Evolutionary conservation across 768 basidiomycete species (phyloP), one percentile per base, ranked within the genome.

Genomic region (Leccinum aurantiacum): DNA sequence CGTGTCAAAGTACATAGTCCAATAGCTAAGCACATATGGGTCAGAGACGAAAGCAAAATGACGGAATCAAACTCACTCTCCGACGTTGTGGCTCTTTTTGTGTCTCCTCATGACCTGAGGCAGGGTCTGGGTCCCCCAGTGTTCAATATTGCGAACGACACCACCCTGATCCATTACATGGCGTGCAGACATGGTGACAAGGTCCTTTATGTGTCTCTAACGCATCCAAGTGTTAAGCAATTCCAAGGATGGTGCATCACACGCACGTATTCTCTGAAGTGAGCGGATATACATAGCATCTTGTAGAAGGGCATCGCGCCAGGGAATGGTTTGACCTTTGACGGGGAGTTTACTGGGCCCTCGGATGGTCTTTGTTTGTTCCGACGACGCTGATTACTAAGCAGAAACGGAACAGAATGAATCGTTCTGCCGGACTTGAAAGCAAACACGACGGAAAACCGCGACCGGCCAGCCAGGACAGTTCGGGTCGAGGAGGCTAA

Each of bases 1-100:
- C 4, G 91, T 84, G 78, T 96, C 94, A 71, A 95, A 96, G 69
- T 92, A 84, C 79, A 96, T 83, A 4, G 89, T 87, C 92, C 92
- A 95, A 72, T 94, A 94, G 66, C 93, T 95, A 65, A 51, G 3
- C 19, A 13, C 4, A 53, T 22, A 24, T 55, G 15, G 19, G 59
- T 71, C 25, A 63, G 61, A n/a, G 25, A 52, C 0, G 33, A 24
- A 46, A 15, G 55, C 9, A 31, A 17, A 10, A 27, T 6, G 44
- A 17, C 10, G 6, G 33, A n/a, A 56, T 5, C 1, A 38, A 10
- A 89, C 93, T 73, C 69, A 93, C 93, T 95, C 93, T 80, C 87
- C 93, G 24, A 83, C 67, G 11, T 72, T 74, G 60, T 88, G 84
- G 52, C 74, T 79, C 31, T 79, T 76, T 51, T 81, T 82, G 53